Conservation (phyloP, 2,329 filamentous ascomycete species). For the Ceratocystis albifundus region DNA sequence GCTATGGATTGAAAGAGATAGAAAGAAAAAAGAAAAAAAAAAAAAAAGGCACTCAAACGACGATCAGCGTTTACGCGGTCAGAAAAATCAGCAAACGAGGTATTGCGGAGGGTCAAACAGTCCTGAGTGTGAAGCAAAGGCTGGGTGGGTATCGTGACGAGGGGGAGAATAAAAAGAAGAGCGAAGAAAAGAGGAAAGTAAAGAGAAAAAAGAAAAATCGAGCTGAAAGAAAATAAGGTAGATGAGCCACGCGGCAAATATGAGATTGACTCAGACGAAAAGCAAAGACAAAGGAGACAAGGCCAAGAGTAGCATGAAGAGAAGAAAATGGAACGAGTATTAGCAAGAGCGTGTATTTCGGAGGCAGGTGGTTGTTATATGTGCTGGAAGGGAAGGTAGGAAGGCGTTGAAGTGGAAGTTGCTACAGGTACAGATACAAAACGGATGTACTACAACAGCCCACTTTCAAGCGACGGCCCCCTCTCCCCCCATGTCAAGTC, state of each 20-base stretch:
- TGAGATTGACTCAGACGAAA: neutral
- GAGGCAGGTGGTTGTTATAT: neutral
- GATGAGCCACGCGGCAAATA: neutral
- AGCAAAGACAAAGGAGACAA: neutral
- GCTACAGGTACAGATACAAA: neutral
- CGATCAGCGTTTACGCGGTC: neutral
- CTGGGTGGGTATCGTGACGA: too few relatives aligned
- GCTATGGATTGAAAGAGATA: neutral
- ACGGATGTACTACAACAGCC: neutral
- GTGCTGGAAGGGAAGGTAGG: neutral
- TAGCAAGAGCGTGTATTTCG: too few relatives aligned
- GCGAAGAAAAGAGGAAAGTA: too few relatives aligned
- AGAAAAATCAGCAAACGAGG: too few relatives aligned
- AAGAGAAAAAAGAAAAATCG: neutral
- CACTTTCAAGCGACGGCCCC: neutral
- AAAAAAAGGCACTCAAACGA: neutral
- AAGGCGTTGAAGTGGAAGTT: neutral
- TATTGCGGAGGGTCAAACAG: too few relatives aligned
- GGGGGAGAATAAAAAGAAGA: neutral
- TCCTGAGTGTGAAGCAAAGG: too few relatives aligned
- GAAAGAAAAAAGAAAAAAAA: too few relatives aligned
- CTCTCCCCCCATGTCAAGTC: neutral
- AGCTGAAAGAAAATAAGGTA: neutral
- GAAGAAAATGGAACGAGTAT: too few relatives aligned
- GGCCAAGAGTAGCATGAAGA: neutral